Evolutionary conservation across 169 alveolate genomes (phyloP).

Genomic region (Condylostoma magnum): DNA sequence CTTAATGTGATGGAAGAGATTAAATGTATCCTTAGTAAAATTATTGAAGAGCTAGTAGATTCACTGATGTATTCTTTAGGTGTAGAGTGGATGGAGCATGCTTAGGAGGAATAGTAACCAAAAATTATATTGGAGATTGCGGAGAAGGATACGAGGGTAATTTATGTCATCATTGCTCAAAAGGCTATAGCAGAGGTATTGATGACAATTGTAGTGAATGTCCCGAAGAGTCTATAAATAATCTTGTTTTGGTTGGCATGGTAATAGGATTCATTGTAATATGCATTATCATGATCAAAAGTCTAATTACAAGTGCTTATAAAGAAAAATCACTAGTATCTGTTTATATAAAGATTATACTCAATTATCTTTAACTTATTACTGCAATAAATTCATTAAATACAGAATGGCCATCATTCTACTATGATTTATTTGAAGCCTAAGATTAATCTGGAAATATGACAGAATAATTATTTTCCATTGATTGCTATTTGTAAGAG

Average conservation of each 20-base stretch:
- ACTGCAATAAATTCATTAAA: background rate
- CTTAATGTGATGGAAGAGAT: background rate
- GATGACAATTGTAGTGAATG: background rate
- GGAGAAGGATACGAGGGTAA: background rate
- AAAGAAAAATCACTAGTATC: background rate
- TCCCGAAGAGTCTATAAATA: background rate
- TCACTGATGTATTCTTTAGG: background rate
- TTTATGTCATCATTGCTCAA: background rate
- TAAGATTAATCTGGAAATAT: background rate
- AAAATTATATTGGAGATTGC: background rate
- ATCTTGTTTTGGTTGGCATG: background rate
- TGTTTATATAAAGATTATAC: background rate
- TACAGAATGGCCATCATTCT: background rate
- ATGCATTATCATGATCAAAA: background rate
- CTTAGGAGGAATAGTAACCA: background rate
- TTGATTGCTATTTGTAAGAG: background rate
- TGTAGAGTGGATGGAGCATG: conserved; percentile 1
- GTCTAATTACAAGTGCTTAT: background rate
- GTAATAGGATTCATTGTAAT: background rate
- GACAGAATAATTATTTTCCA: background rate
- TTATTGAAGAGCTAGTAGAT: background rate
- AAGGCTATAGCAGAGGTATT: background rate
- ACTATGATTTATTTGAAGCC: background rate
- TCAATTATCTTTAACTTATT: background rate
- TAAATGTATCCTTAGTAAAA: background rate